phyloP scores from a whole-genome alignment of 2,329 filamentous ascomycete species.

The Thermomyces lanuginosus region DNA sequence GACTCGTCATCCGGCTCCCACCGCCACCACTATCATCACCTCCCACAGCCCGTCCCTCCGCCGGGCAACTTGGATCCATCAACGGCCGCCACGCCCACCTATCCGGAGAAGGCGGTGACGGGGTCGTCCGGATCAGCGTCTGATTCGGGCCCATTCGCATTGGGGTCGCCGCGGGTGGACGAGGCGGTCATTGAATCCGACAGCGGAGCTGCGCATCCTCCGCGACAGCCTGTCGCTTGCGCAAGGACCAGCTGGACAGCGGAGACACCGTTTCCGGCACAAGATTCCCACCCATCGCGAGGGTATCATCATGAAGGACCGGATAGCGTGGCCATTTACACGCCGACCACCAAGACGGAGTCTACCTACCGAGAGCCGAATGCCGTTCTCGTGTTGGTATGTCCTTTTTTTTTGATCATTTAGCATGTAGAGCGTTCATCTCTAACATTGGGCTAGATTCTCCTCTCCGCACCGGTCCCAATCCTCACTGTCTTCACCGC shows the following conservation, averaged over 20 bases:
- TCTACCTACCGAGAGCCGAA: constrained; percentile 3
- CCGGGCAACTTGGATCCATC: constrained; percentile 5
- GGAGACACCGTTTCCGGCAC: constrained; percentile 3
- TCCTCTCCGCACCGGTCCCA: constrained; percentile 37
- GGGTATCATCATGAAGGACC: constrained; percentile 3
- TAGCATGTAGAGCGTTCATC: neutral
- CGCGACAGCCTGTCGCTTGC: constrained; percentile 1
- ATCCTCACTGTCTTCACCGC: constrained; percentile 38
- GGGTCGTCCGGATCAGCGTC: constrained; percentile 1
- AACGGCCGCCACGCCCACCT: constrained; percentile 11
- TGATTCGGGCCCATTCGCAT: neutral
- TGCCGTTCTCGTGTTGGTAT: constrained; percentile 7
- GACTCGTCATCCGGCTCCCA: constrained; percentile 11
- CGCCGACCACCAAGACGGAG: constrained; percentile 3
- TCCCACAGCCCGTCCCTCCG: constrained; percentile 11
- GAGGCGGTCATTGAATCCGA: neutral
- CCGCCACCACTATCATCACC: too few species aligned
- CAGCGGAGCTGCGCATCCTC: neutral
- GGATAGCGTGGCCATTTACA: constrained; percentile 5
- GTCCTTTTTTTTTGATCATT: constrained; percentile 5
- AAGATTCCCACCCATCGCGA: constrained; percentile 3
- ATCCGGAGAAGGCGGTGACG: constrained; percentile 9
- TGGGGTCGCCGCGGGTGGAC: neutral
- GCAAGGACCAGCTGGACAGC: constrained; percentile 3
- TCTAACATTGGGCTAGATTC: constrained; percentile 25